These are phyloP conservation scores for Luvunga scandens DNA, from an alignment of 345 rosid genomes.

Conservation along the genomic window DNA sequence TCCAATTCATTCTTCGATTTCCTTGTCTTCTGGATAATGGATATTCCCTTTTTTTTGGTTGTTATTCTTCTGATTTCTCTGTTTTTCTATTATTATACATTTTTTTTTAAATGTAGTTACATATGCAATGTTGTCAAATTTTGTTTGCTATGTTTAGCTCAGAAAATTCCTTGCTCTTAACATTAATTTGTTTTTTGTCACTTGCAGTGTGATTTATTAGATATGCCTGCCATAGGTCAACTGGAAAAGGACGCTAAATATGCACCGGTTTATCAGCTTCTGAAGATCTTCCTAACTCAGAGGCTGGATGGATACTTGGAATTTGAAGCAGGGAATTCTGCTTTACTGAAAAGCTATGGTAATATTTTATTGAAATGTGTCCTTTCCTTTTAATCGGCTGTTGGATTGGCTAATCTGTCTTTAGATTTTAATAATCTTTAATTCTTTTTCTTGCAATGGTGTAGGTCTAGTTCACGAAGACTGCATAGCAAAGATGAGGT, in stretches of 20 bases:
- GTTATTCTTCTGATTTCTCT: background rate
- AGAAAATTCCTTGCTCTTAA: background rate
- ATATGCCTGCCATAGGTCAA: constrained; percentile 80
- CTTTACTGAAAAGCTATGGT: constrained; percentile 73
- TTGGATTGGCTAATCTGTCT: background rate
- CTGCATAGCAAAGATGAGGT: constrained; percentile 80
- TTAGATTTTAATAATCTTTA: background rate
- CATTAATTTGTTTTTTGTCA: constrained; percentile 4
- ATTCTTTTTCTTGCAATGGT: constrained; percentile 11
- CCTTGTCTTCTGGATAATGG: background rate
- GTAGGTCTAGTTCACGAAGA: constrained; percentile 86
- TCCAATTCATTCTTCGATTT: background rate
- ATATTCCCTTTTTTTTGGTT: background rate
- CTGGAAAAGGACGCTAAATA: constrained; percentile 77
- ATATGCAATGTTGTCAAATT: background rate
- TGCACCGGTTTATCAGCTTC: constrained; percentile 71
- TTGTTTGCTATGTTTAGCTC: background rate
- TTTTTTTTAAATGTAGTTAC: background rate
- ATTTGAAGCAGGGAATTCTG: constrained; percentile 72
- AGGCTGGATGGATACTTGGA: constrained; percentile 72
- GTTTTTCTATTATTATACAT: no score
- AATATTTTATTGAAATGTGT: constrained; percentile 9
- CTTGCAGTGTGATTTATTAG: constrained; percentile 91
- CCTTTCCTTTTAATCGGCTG: background rate
- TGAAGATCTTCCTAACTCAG: constrained; percentile 80